Evolutionary conservation across 2,329 filamentous ascomycete genomes (phyloP).

Genomic region (Fusarium transvaalense): DNA sequence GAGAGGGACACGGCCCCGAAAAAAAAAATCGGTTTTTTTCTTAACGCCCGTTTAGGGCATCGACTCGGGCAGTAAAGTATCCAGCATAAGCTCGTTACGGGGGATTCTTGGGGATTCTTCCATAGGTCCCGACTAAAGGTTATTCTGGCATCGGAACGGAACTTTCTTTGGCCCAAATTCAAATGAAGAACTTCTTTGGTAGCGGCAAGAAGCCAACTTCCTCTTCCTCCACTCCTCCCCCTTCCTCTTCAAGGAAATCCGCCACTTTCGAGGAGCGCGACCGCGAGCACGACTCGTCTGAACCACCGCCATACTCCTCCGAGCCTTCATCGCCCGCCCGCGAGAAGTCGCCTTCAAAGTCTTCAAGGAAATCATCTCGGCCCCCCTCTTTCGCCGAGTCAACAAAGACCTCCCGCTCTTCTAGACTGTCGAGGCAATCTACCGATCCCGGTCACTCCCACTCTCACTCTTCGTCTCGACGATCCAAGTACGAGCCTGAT

Average conservation of each 20-base stretch:
- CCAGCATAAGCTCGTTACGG: constrained; percentile 58
- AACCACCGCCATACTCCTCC: constrained; percentile 50
- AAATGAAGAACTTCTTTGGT: constrained; percentile 66
- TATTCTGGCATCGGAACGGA: constrained; percentile 29
- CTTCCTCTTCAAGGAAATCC: constrained; percentile 56
- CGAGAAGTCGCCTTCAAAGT: constrained; percentile 55
- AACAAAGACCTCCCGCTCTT: constrained; percentile 55
- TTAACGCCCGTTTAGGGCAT: constrained; percentile 53
- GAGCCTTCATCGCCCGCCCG: constrained; percentile 55
- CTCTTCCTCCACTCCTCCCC: constrained; percentile 31
- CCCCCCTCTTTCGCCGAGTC: constrained; percentile 51
- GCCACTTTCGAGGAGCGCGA: constrained; percentile 55
- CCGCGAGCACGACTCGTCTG: constrained; percentile 49
- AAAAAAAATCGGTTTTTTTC: constrained; percentile 48
- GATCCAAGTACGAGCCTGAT: constrained; percentile 72
- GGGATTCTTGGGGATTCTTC: constrained; percentile 49
- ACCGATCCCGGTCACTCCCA: constrained; percentile 60
- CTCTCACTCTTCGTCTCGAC: constrained; percentile 60
- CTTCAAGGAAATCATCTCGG: constrained; percentile 51
- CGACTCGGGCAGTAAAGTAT: constrained; percentile 52
- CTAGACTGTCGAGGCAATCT: constrained; percentile 62
- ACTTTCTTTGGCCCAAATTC: constrained; percentile 45
- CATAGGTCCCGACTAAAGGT: constrained; percentile 26
- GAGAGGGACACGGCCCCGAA: constrained; percentile 42
- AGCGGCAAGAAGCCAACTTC: constrained; percentile 57